Evolutionary conservation across 2,329 filamentous ascomycete species (phyloP), one percentile per base, ranked within the genome.

Genomic region (Fusarium denticulatum): DNA sequence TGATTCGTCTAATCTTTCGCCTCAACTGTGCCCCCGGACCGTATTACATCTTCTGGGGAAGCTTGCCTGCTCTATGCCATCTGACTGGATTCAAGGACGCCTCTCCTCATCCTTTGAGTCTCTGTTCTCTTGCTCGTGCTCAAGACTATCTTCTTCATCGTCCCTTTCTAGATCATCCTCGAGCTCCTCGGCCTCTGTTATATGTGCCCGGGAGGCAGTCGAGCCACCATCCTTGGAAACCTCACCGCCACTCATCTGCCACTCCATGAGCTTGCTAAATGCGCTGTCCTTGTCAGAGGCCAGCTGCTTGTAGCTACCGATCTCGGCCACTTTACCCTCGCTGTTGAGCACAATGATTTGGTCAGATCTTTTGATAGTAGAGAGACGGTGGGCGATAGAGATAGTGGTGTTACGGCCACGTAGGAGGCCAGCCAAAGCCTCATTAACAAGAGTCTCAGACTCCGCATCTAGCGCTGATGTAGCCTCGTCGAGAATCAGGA

Each of bases 211-310:
- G 7, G 76, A 75, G n/a, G 78, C 80, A 28, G 72, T 78, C 53
- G 69, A 79, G 26, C 73, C 80, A 39, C 74, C 80, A 37, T 85
- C 83, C 8, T 86, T 81, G 1, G 86, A 81, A 14, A 86, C 79
- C 63, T 97, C 94, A 14, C 93, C 93, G 18, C 95, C 96, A 77
- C 89, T 96, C 90, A 98, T 93, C 84, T 99, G 96, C 95, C 95
- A 98, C 83, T 98, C 96, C 96, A 99, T 99, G 60, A 99, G 86
- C 83, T 93, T 96, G 77, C 92, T 96, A 80, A 99, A 99, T 5
- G 95, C 94, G 59, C 96, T 97, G 15, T 92, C 86, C 22, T 89
- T 88, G 67, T 94, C 90, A 10, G 88, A 86, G 59, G 92, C 93
- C 28, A 99, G 88, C 72, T 94, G 89, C 30, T 88, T 84, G 81